Evolutionary conservation across 164 flowering plant species (phyloP), one percentile per base, ranked within the genome.

Genomic region (Macadamia tetraphylla): DNA sequence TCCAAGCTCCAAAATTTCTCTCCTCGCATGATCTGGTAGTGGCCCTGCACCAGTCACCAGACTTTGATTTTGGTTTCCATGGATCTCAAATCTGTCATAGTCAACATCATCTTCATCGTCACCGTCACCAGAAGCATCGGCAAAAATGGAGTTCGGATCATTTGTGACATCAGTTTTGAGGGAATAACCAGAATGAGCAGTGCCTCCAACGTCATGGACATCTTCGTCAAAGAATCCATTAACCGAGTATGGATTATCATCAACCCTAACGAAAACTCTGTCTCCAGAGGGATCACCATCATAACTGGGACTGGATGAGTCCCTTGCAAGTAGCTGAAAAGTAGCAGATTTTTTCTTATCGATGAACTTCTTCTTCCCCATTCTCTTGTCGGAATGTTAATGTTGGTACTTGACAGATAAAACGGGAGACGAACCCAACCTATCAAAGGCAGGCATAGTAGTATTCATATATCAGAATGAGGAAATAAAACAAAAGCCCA

Each of bases 331-430:
- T 40, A 94, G 74, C 68, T 88, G 91, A 73, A 86, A 94, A 0
- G 96, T 90, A 12, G 98, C 98, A 0, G 99, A 82, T 48, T 85
- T 88, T 65, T 88, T 94, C 91, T 92, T 94, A 75, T 92, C 90
- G 35, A 94, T 86, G 79, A 94, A 94, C 59, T 87, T 89, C 88
- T 92, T 92, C 85, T 79, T 85, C 67, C 82, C 80, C 84, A 76
- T 83, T 62, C 64, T 35, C 40, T 5, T 35, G 3, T 35, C 40
- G 0, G 40, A 35, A 2, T 35, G 40, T 35, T 35, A 35, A 35
- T 35, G 40, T 5, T 35, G 40, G 40, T 35, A 35, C 40, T 35
- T 5, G 5, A 35, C 40, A 35, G 40, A 35, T 35, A 35, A 35
- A 35, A 35, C 40, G 5, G 40, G 40, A 35, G 40, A 35, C 23